Base-by-base conservation (phyloP, 257 asterid species). In the Petunia axillaris region DNA sequence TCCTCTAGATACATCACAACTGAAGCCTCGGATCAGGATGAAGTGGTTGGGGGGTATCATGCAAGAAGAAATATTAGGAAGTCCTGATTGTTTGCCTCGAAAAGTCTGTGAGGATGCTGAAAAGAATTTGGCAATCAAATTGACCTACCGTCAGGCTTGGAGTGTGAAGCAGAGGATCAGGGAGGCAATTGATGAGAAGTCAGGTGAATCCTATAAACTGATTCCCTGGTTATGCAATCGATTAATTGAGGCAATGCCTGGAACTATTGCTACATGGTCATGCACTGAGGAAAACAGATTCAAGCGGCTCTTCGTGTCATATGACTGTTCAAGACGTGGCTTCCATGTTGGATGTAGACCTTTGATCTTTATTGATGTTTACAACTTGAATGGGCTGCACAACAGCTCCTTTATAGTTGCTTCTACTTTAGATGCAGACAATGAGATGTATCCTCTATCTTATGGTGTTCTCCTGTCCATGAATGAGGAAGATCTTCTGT, bases 161-260 rank as follows among this genome's bases (percentile, higher is more conserved):
- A 71, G 77, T 50, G 77, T 71, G 44, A 71, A 71, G 35, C 77
- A 71, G 44, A 48, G 77, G 77, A 71, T 71, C 2, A 35, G 77
- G 44, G 77, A 71, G 62, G 77, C 62, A 35, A 71, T 71, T 39
- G 64, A 81, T 39, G 81, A 79, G 55, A 81, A 71, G 16, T 53
- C 70, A 9, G 84, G 78, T 40, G 79, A 68, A 14, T 81, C 80
- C 3, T 81, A 81, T 40, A 80, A 80, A 67, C 0, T 80, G 35
- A 71, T 80, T 48, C 80, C 83, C 36, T 80, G 83, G 83, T 75
- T 73, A 7, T 81, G 84, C 59, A 62, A 74, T 38, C 43, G 84
- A 11, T 41, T 81, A 50, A 16, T 37, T 8, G 84, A 81, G 36
- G 65, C 50, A 8, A 48, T 81, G 81, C 84, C 80, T 2, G 81